Percentiles rank a stretch among this genome's conserved stretches.
Evolutionary conservation across 495 filamentous ascomycete species (phyloP).

Genomic region (Aspergillus funiculosus): DNA sequence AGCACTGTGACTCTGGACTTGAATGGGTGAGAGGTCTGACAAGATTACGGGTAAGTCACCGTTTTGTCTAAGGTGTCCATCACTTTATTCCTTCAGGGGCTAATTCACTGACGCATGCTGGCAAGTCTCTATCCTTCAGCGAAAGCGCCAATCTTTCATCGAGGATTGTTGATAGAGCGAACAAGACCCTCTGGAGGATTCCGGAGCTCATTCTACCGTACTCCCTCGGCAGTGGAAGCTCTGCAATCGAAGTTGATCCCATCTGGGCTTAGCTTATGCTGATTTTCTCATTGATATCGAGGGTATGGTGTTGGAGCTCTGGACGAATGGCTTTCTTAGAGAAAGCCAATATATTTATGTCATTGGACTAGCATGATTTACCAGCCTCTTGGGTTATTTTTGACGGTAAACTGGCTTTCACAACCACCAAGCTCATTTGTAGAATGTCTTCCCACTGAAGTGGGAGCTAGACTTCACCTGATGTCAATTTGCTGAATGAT

Average conservation of each 20-base stretch:
- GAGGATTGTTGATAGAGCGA: constrained; percentile 22
- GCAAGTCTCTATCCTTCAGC: constrained; percentile 31
- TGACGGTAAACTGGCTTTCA: too few relatives aligned
- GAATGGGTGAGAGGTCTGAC: constrained; percentile 27
- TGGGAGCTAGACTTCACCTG: too few relatives aligned
- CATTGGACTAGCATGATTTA: too few relatives aligned
- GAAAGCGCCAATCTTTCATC: constrained; percentile 28
- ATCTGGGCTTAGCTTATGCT: constrained; percentile 8
- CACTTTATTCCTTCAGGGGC: not conserved
- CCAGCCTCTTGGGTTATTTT: too few relatives aligned
- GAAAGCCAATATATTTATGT: too few relatives aligned
- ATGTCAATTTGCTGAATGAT: too few relatives aligned
- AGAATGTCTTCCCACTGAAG: too few relatives aligned
- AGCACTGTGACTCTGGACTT: constrained; percentile 19
- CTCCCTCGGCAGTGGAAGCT: constrained; percentile 6
- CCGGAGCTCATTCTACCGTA: constrained; percentile 27
- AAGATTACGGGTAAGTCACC: constrained; percentile 20
- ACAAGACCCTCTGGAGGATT: constrained; percentile 29
- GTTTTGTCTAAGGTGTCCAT: not conserved
- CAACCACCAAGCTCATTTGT: too few relatives aligned
- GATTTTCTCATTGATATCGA: not conserved
- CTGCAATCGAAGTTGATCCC: constrained; percentile 30
- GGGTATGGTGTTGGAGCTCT: not conserved
- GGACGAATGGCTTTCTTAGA: not conserved
- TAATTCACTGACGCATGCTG: not conserved